Evolutionary conservation across 495 filamentous ascomycete species (phyloP).

Genomic region (Neurospora pannonica): DNA sequence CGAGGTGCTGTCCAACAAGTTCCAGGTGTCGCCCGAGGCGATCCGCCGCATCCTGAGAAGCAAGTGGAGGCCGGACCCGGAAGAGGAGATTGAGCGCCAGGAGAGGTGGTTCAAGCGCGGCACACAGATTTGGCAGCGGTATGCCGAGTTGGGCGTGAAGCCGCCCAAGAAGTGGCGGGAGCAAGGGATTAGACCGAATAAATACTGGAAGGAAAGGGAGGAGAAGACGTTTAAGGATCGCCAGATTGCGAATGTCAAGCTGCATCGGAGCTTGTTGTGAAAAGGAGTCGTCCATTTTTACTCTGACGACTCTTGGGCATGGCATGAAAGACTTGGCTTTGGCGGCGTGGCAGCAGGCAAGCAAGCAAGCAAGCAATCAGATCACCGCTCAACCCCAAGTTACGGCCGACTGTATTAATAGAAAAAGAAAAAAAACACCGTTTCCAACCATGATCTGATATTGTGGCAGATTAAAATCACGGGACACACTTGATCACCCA

Average conservation of each 20-base stretch:
- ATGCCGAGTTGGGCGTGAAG: conserved; percentile 59
- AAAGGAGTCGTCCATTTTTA: background rate
- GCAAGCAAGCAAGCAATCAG: background rate
- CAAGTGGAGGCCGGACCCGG: conserved; percentile 65
- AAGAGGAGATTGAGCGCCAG: conserved; percentile 51
- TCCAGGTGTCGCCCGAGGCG: conserved; percentile 75
- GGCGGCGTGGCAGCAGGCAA: background rate
- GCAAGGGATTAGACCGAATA: conserved; percentile 50
- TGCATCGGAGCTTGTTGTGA: background rate
- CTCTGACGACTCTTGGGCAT: background rate
- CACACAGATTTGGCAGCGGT: conserved; percentile 62
- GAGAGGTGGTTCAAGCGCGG: conserved; percentile 72
- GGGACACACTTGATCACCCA: background rate
- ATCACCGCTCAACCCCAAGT: background rate
- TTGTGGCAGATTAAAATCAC: background rate
- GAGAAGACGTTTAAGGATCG: conserved; percentile 8
- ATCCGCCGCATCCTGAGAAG: conserved; percentile 78
- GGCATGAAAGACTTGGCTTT: background rate
- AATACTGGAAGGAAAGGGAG: conserved; percentile 21
- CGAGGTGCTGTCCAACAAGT: conserved; percentile 61
- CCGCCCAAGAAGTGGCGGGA: conserved; percentile 58
- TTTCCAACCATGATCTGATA: background rate
- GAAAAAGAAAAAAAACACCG: background rate
- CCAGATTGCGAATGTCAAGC: background rate
- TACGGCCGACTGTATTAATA: background rate